phyloP scores from a whole-genome alignment of 441 rosid genomes.

The Aquilaria agallochum region DNA sequence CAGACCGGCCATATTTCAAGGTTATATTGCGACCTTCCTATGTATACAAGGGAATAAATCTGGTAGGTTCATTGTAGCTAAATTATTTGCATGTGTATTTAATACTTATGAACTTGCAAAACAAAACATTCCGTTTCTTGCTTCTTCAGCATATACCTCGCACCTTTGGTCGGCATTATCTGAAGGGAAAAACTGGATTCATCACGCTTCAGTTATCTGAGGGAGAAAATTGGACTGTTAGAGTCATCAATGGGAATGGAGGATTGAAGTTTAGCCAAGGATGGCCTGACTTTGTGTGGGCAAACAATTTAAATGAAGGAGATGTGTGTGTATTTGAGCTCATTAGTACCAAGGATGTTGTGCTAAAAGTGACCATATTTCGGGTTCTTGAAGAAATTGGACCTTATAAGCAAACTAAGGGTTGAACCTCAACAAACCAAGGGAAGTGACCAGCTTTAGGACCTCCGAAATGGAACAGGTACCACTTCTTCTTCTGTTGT shows the following conservation, averaged over 20 bases:
- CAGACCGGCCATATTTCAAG: conserved; percentile 32
- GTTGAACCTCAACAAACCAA: too few relatives aligned
- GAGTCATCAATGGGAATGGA: conserved; percentile 15
- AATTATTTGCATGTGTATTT: neutral
- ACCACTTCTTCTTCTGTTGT: too few relatives aligned
- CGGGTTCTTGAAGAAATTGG: conserved; percentile 23
- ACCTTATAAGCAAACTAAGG: neutral
- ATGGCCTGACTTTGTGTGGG: conserved; percentile 37
- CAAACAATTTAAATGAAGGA: conserved; percentile 36
- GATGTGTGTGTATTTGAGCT: conserved; percentile 49
- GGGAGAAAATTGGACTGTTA: conserved; percentile 33
- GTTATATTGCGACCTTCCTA: conserved; percentile 34
- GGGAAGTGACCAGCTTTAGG: too few relatives aligned
- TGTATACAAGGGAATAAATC: conserved; percentile 21
- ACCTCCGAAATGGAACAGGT: too few relatives aligned
- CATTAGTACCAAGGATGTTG: conserved; percentile 20
- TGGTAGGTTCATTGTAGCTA: conserved; percentile 25
- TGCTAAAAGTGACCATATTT: conserved; percentile 40
- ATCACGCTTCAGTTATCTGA: conserved; percentile 31
- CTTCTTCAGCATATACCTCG: conserved; percentile 37
- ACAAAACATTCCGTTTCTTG: neutral
- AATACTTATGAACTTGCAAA: neutral
- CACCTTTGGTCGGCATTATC: conserved; percentile 26
- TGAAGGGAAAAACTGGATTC: conserved; percentile 19
- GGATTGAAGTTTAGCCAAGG: conserved; percentile 33